Conservation (phyloP, 2,329 filamentous ascomycete species). For the Colletotrichum scovillei region DNA sequence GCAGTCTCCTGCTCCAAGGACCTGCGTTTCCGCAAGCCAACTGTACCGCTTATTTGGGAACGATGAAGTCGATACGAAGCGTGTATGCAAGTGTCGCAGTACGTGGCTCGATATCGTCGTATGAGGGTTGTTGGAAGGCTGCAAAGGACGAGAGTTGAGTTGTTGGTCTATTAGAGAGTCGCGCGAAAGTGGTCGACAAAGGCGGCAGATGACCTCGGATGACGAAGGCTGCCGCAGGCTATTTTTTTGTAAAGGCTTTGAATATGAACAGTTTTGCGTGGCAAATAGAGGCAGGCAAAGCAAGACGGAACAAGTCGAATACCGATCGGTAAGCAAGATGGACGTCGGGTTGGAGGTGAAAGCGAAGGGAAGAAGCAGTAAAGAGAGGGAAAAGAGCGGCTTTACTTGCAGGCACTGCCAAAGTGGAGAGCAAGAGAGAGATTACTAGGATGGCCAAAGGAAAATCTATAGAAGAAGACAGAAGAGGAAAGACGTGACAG, state of each 20-base stretch:
- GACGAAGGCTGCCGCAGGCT: conserved; percentile 21
- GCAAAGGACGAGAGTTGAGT: neutral
- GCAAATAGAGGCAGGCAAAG: neutral
- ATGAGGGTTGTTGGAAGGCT: conserved; percentile 1
- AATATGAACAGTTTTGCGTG: conserved; percentile 13
- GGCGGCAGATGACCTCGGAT: conserved; percentile 24
- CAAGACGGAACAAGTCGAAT: neutral
- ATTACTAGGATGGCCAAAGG: conserved; percentile 21
- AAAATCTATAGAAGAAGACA: conserved; percentile 33
- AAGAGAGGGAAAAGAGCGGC: conserved; percentile 26
- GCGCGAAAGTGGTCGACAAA: neutral
- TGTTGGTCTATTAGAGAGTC: conserved; percentile 23
- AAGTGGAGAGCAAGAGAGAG: conserved; percentile 25
- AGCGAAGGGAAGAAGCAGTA: conserved; percentile 31
- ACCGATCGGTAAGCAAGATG: conserved; percentile 1
- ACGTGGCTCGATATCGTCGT: conserved; percentile 8
- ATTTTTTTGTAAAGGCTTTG: conserved; percentile 12
- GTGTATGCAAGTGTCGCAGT: neutral
- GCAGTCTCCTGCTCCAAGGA: conserved; percentile 36
- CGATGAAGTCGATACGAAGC: neutral
- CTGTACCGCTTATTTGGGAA: conserved; percentile 18
- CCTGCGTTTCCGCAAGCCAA: conserved; percentile 35
- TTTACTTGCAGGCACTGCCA: conserved; percentile 33
- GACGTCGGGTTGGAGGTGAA: conserved; percentile 29
- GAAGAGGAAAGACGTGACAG: conserved; percentile 28